A percentile compares a stretch with the other conserved stretches of the same genome.
Conservation (phyloP, 2,329 filamentous ascomycete genomes). For the Orbilia blumenaviensis region DNA sequence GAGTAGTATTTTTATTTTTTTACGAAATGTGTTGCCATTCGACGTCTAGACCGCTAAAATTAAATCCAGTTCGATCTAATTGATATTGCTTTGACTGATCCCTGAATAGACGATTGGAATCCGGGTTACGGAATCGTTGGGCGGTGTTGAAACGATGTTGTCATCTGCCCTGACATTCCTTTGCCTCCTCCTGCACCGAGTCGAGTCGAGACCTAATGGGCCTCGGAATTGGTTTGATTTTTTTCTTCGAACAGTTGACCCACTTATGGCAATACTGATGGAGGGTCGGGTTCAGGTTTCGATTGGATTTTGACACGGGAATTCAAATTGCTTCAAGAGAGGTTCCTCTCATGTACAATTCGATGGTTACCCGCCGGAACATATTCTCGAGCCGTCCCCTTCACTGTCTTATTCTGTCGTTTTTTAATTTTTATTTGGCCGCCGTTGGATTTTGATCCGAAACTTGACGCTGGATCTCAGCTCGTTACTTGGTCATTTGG, state of each 20-base stretch:
- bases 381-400: slow-evolving; percentile 27
- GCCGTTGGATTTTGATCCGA: background rate
- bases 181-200: slow-evolving; percentile 5
- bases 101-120: slow-evolving; percentile 25
- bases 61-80: background rate
- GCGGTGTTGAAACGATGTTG: slow-evolving; percentile 40
- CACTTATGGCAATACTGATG: background rate
- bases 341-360: slow-evolving; percentile 29
- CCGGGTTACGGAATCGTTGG: slow-evolving; percentile 20
- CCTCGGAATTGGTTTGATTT: slow-evolving; percentile 1
- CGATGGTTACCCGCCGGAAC: slow-evolving; percentile 51
- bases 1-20: background rate
- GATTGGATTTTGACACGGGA: slow-evolving; percentile 30
- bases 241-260: no score
- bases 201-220: no score
- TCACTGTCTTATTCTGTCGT: background rate
- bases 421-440: background rate
- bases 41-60: background rate
- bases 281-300: slow-evolving; percentile 5
- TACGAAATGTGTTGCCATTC: slow-evolving; percentile 30
- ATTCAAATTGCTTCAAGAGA: slow-evolving; percentile 17
- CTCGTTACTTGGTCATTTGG: slow-evolving; percentile 23
- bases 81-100: slow-evolving; percentile 2
- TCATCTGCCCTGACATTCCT: slow-evolving; percentile 39
- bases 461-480: background rate